A percentile compares a stretch with the other conserved stretches of the same genome.
These are phyloP conservation scores for Begonia masoniana DNA, from an alignment of 306 rosid genomes.

Conservation along the genomic window DNA sequence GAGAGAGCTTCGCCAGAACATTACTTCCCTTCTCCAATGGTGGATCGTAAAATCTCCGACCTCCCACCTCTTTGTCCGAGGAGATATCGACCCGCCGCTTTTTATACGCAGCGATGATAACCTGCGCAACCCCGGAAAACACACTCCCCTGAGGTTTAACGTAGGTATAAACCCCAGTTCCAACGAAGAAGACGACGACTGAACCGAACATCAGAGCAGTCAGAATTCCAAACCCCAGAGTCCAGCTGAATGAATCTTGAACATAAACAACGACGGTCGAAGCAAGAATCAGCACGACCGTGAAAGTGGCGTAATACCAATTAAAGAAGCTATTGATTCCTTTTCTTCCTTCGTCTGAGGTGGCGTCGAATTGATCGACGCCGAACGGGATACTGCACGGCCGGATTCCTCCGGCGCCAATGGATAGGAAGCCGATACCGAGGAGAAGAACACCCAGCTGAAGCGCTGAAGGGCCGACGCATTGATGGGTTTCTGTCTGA, in stretches of 20 bases:
- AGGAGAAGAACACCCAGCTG: conserved; percentile 28
- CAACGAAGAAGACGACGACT: conserved; percentile 38
- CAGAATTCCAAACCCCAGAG: conserved; percentile 61
- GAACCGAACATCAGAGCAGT: conserved; percentile 36
- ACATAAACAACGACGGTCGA: conserved; percentile 46
- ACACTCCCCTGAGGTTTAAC: conserved; percentile 49
- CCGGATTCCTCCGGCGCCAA: conserved; percentile 59
- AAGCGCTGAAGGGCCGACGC: conserved; percentile 20
- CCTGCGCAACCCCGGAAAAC: conserved; percentile 34
- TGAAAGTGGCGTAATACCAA: conserved; percentile 40
- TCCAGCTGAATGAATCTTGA: conserved; percentile 75
- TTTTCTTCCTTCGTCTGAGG: conserved; percentile 42
- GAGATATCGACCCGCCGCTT: conserved; percentile 39
- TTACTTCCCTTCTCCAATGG: conserved; percentile 17
- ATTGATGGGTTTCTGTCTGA: conserved; percentile 18
- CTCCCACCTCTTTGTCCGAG: conserved; percentile 1
- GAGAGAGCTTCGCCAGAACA: conserved; percentile 32
- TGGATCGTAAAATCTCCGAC: conserved; percentile 30
- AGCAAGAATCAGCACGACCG: conserved; percentile 26
- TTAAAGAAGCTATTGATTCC: conserved; percentile 56
- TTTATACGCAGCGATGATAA: conserved; percentile 50
- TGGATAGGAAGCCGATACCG: conserved; percentile 35
- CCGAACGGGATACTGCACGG: conserved; percentile 92
- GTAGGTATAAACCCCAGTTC: conserved; percentile 27
- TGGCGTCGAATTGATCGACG: conserved; percentile 60